Base-by-base conservation (phyloP, 768 basidiomycete species). In the Suillus paluster region DNA sequence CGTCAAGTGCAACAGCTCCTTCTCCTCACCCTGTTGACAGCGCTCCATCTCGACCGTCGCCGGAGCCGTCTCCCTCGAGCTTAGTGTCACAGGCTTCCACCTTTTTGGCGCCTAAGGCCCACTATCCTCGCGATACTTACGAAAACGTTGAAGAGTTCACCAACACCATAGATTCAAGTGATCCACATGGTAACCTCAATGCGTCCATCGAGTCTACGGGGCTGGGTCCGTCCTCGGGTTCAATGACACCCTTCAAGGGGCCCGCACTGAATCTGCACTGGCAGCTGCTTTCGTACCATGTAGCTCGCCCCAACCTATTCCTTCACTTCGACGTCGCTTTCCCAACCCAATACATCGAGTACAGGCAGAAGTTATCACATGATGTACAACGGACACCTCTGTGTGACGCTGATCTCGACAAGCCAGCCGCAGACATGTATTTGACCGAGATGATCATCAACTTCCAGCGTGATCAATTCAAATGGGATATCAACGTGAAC, bases 271-370 rank as follows among this genome's bases (percentile, higher is more conserved):
- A 79, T 59, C 63, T 84, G 54, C 78, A 78, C 59, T 86, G 84
- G 85, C 81, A 80, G 48, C 68, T 85, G 15, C 75, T 82, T 44
- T 80, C 82, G 12, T 81, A 70, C 59, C 70, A 73, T 58, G 42
- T 33, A 30, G 71, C 75, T 30, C 65, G 67, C 54, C 68, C 73
- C 36, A 75, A 67, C 46, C 81, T 76, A 9, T 66, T 73, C 10
- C 61, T 86, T 14, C 79, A 78, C 61, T 87, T 85, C 68, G 86
- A 87, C 59, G 71, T 80, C 59, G 81, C 78, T 3, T 84, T 84
- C 63, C 73, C 73, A 65, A 53, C 2, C 14, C 8, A n/a, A 4
- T 12, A 53, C n/a, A 82, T 70, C 72, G 84, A 68, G 23, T 69
- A 60, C 46, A 70, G 64, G 34, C 67, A 65, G n/a, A 62, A 63